phyloP scores from a whole-genome alignment of 1,139 yeast species.

The Pichia terricola region DNA sequence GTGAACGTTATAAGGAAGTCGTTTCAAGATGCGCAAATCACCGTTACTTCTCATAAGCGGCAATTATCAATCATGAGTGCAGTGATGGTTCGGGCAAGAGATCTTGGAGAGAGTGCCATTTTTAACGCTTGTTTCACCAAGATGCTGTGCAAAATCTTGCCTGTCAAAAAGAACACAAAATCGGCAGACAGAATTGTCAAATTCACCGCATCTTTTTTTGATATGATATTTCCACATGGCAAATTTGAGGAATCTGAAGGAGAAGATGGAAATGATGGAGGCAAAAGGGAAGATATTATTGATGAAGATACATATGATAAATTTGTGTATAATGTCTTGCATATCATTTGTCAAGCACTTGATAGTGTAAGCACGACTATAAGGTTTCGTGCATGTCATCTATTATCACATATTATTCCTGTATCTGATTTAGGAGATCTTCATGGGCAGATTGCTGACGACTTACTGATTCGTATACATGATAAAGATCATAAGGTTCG shows the following conservation, averaged over 20 bases:
- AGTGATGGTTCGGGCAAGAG: slow-evolving; percentile 47
- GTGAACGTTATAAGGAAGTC: slow-evolving; percentile 49
- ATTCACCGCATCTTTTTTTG: slow-evolving; percentile 59
- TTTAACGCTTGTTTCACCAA: slow-evolving; percentile 54
- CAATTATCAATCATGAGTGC: slow-evolving; percentile 55
- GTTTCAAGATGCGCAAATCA: slow-evolving; percentile 72
- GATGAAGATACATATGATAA: slow-evolving; percentile 28
- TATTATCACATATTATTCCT: slow-evolving; percentile 64
- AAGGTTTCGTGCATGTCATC: slow-evolving; percentile 70
- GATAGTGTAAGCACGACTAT: slow-evolving; percentile 72
- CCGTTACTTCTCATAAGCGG: slow-evolving; percentile 70
- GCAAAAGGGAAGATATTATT: slow-evolving; percentile 13
- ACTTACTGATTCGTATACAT: slow-evolving; percentile 52
- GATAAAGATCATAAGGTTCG: slow-evolving; percentile 79
- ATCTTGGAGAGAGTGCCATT: slow-evolving; percentile 41
- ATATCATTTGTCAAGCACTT: slow-evolving; percentile 64
- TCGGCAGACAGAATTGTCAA: slow-evolving; percentile 74
- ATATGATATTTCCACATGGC: slow-evolving; percentile 30
- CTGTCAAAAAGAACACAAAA: slow-evolving; percentile 59
- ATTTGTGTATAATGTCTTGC: slow-evolving; percentile 54
- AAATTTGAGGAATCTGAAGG: background rate
- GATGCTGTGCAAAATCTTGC: slow-evolving; percentile 54
- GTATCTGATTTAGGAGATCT: slow-evolving; percentile 53
- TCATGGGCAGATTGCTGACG: slow-evolving; percentile 61
- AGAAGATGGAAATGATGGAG: slow-evolving; percentile 15